phyloP scores from a whole-genome alignment of 176 grass and related monocot species.

The Oryza australiensis region DNA sequence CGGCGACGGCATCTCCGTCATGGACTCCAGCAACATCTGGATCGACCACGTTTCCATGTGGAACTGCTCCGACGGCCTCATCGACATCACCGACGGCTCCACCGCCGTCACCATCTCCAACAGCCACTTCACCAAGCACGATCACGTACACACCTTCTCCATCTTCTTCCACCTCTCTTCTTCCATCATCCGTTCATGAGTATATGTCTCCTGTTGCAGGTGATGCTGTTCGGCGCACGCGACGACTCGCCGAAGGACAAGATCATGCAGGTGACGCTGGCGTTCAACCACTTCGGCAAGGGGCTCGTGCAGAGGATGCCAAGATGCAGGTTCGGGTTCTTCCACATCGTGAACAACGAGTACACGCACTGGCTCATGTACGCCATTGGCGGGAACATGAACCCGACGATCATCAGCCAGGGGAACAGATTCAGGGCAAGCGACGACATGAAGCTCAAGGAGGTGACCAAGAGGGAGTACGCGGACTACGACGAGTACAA shows the following conservation, averaged over 20 bases:
- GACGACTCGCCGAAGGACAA: conserved; percentile 43
- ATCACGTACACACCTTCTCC: conserved; percentile 34
- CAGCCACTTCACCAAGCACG: conserved; percentile 71
- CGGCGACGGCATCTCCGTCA: conserved; percentile 69
- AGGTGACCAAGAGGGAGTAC: conserved; percentile 82
- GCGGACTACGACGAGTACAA: conserved; percentile 47
- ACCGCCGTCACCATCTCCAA: conserved; percentile 88
- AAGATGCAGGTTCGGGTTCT: conserved; percentile 63
- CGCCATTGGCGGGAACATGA: conserved; percentile 68
- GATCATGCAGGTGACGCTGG: conserved; percentile 76
- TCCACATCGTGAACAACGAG: conserved; percentile 90
- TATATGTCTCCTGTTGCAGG: conserved; percentile 9
- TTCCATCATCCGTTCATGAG: background rate
- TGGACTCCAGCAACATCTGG: conserved; percentile 58
- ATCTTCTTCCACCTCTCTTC: background rate
- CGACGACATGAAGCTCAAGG: conserved; percentile 42
- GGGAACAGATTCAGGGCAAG: conserved; percentile 73
- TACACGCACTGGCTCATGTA: conserved; percentile 94
- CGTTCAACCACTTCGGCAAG: conserved; percentile 83
- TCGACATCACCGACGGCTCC: conserved; percentile 67
- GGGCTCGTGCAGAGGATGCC: conserved; percentile 94
- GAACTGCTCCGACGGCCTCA: conserved; percentile 66
- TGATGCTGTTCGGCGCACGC: conserved; percentile 84
- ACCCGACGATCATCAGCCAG: conserved; percentile 91
- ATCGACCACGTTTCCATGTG: conserved; percentile 78